Percentiles rank a stretch among this genome's conserved stretches.
These are phyloP conservation scores for Suillus lakei DNA, from an alignment of 768 basidiomycete species.

Conservation along the genomic window DNA sequence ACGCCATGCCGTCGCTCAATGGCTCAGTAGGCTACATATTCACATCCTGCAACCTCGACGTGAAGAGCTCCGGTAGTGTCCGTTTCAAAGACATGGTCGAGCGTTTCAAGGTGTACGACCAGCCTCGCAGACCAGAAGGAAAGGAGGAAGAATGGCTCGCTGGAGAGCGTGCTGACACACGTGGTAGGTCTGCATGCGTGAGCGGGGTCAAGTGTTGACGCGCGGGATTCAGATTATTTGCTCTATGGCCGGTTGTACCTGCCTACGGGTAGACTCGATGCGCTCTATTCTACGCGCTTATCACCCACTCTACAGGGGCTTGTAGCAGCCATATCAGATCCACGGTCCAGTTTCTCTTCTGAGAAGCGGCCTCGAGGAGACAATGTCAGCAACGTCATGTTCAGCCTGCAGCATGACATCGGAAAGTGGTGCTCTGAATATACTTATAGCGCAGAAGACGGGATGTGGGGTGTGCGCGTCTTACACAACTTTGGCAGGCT, in stretches of 20 bases:
- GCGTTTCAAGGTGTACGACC: slow-evolving; percentile 82
- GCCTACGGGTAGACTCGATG: slow-evolving; percentile 87
- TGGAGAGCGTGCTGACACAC: slow-evolving; percentile 75
- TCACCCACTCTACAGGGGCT: slow-evolving; percentile 80
- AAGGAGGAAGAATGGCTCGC: slow-evolving; percentile 83
- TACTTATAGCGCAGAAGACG: slow-evolving; percentile 91
- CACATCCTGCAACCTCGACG: slow-evolving; percentile 81
- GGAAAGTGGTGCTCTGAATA: slow-evolving; percentile 95
- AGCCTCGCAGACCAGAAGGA: slow-evolving; percentile 77
- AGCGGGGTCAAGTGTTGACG: slow-evolving; percentile 22
- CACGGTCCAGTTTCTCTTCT: slow-evolving; percentile 52
- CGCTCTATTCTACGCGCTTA: slow-evolving; percentile 83
- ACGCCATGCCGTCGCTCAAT: slow-evolving; percentile 89
- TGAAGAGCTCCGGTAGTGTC: slow-evolving; percentile 70
- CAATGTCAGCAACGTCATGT: slow-evolving; percentile 71
- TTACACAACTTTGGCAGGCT: slow-evolving; percentile 91
- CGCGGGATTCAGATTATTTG: slow-evolving; percentile 73
- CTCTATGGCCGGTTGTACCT: slow-evolving; percentile 92
- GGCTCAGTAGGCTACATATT: slow-evolving; percentile 95
- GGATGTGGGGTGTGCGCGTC: slow-evolving; percentile 88
- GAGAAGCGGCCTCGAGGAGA: slow-evolving; percentile 46
- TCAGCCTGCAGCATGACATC: slow-evolving; percentile 89
- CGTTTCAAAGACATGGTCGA: slow-evolving; percentile 90
- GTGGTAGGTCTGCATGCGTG: slow-evolving; percentile 54
- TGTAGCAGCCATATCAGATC: slow-evolving; percentile 86